phyloP scores from a whole-genome alignment of 1,139 yeast species.

The Candida pseudoviswanathii region DNA sequence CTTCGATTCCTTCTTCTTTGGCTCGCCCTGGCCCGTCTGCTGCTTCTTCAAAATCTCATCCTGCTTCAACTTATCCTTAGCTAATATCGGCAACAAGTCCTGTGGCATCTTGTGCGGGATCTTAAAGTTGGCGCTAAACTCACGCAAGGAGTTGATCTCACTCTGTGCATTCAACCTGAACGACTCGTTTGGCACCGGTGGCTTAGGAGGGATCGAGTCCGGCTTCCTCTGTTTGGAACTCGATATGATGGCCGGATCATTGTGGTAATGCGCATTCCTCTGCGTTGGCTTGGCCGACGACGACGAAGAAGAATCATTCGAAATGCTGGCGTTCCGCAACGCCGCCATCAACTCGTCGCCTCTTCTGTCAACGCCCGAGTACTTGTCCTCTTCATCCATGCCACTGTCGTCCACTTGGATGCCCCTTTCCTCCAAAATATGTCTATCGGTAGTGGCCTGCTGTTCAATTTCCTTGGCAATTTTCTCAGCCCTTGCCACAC shows the following conservation, averaged over 20 bases:
- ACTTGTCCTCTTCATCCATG: conserved; percentile 92
- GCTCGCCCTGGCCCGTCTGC: conserved; percentile 19
- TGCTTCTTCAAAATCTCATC: conserved; percentile 55
- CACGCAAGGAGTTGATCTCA: conserved; percentile 77
- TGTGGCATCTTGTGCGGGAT: conserved; percentile 73
- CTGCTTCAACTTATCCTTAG: conserved; percentile 68
- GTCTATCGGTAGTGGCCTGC: conserved; percentile 69
- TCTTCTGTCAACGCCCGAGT: conserved; percentile 80
- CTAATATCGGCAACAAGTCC: conserved; percentile 73
- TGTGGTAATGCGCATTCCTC: conserved; percentile 62
- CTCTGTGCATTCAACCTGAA: conserved; percentile 58
- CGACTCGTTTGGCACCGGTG: conserved; percentile 38
- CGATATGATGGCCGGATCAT: conserved; percentile 80
- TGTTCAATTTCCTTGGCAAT: conserved; percentile 83
- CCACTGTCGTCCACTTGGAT: conserved; percentile 76
- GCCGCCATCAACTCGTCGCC: conserved; percentile 71
- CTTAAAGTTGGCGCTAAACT: conserved; percentile 82
- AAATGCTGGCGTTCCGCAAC: conserved; percentile 38
- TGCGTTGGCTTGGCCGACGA: conserved; percentile 63
- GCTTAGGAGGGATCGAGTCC: conserved; percentile 39
- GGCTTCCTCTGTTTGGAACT: conserved; percentile 32
- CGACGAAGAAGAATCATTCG: too few relatives aligned
- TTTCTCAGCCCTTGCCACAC: conserved; percentile 70
- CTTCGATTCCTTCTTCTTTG: conserved; percentile 48
- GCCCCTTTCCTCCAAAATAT: conserved; percentile 92